Percentiles rank a stretch among this genome's conserved stretches.
Evolutionary conservation across 1,284 basidiomycete genomes (phyloP).

Genomic region (Veloboletus limbatus): DNA sequence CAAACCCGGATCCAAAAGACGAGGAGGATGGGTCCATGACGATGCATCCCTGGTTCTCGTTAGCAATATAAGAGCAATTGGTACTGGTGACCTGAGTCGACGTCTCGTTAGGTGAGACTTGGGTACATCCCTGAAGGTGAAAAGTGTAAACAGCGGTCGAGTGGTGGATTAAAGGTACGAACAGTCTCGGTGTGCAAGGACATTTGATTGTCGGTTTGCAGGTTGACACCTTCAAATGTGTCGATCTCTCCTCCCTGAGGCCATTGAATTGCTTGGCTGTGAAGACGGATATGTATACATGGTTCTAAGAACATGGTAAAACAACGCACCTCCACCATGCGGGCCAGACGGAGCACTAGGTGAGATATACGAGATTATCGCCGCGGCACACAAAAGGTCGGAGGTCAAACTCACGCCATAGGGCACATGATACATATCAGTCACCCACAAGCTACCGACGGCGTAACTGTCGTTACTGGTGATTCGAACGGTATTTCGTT

Average conservation of each 20-base stretch:
- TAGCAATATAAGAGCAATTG: conserved; percentile 54
- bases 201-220: conserved; percentile 60
- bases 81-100: conserved; percentile 56
- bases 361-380: conserved; percentile 2
- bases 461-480: conserved; percentile 53
- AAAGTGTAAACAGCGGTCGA: conserved; percentile 18
- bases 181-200: conserved; percentile 60
- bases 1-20: conserved; percentile 67
- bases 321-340: conserved; percentile 48
- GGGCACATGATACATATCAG: conserved; percentile 68
- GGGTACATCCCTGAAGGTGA: conserved; percentile 48
- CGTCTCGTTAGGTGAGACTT: conserved; percentile 47
- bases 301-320: not conserved
- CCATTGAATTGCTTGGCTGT: conserved; percentile 56
- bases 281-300: not conserved
- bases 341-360: conserved; percentile 72
- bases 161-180: conserved; percentile 6
- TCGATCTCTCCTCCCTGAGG: conserved; percentile 71
- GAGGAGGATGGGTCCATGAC: conserved; percentile 49
- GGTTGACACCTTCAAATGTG: conserved; percentile 74
- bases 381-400: not conserved
- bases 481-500: conserved; percentile 70
- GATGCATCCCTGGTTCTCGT: conserved; percentile 62
- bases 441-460: conserved; percentile 65
- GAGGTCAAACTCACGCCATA: conserved; percentile 47